These are phyloP conservation scores for Medicago lupulina DNA, from an alignment of 306 rosid genomes.

Conservation along the genomic window DNA sequence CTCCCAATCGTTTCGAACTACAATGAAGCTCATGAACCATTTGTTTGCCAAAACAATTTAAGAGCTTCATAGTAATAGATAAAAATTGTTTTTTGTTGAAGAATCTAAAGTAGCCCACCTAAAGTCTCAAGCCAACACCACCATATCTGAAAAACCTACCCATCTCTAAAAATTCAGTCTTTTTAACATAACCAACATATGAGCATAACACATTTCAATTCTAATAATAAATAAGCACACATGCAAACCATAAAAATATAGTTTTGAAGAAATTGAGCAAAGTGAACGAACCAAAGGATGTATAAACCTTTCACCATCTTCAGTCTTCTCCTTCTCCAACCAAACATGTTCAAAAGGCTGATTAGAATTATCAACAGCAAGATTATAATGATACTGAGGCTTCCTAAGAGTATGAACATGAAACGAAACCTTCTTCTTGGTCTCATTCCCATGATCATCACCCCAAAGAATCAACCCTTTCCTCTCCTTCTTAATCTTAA, in stretches of 20 bases:
- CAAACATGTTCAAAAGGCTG: conserved; percentile 84
- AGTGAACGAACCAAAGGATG: conserved; percentile 84
- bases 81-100: neutral
- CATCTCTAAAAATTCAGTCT: neutral
- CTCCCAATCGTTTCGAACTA: neutral
- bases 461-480: neutral
- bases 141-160: neutral
- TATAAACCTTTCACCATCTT: conserved; percentile 72
- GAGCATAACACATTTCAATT: neutral
- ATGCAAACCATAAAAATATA: neutral
- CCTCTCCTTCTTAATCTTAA: neutral
- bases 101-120: too few species aligned
- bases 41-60: neutral
- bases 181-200: neutral
- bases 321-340: conserved; percentile 79
- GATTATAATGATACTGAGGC: conserved; percentile 78
- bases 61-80: neutral
- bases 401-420: conserved; percentile 71
- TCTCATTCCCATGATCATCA: neutral
- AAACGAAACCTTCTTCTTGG: conserved; percentile 65
- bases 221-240: neutral
- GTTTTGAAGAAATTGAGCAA: neutral
- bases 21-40: neutral
- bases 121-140: too few species aligned
- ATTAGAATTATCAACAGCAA: conserved; percentile 68